Evolutionary conservation across 1,139 yeast genomes (phyloP).

Genomic region (Hyphopichia wangnamkhiaoensis): DNA sequence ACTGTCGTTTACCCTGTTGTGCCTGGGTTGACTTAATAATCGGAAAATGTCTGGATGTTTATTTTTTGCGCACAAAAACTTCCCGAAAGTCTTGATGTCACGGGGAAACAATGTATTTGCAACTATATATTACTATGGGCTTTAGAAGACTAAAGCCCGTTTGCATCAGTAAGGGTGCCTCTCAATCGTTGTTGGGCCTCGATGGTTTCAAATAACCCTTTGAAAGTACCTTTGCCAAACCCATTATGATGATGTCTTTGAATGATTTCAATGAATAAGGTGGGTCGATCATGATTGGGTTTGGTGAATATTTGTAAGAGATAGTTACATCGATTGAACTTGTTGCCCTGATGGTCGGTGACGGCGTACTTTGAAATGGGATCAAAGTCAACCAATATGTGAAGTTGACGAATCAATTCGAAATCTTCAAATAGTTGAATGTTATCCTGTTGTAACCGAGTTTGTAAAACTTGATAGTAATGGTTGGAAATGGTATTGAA

Average conservation of each 20-base stretch:
- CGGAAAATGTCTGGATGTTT: too few relatives aligned
- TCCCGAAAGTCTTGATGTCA: too few relatives aligned
- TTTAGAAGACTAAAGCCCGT: neutral
- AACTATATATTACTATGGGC: neutral
- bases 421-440: conserved; percentile 48
- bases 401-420: conserved; percentile 40
- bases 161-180: conserved; percentile 34
- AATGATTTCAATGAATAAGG: conserved; percentile 76
- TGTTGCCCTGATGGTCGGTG: conserved; percentile 11
- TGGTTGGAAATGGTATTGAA: conserved; percentile 59
- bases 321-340: conserved; percentile 51
- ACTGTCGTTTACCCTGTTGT: too few relatives aligned
- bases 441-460: conserved; percentile 39
- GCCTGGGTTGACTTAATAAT: neutral
- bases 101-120: neutral
- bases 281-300: conserved; percentile 77
- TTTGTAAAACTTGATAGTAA: conserved; percentile 55
- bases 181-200: conserved; percentile 60
- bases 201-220: conserved; percentile 74
- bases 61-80: too few relatives aligned
- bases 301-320: conserved; percentile 76
- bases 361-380: conserved; percentile 29
- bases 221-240: conserved; percentile 86
- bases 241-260: conserved; percentile 81
- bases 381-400: conserved; percentile 75